These are phyloP conservation scores for Cerioporus squamosus DNA, from an alignment of 1,284 basidiomycete genomes.

Conservation along the genomic window DNA sequence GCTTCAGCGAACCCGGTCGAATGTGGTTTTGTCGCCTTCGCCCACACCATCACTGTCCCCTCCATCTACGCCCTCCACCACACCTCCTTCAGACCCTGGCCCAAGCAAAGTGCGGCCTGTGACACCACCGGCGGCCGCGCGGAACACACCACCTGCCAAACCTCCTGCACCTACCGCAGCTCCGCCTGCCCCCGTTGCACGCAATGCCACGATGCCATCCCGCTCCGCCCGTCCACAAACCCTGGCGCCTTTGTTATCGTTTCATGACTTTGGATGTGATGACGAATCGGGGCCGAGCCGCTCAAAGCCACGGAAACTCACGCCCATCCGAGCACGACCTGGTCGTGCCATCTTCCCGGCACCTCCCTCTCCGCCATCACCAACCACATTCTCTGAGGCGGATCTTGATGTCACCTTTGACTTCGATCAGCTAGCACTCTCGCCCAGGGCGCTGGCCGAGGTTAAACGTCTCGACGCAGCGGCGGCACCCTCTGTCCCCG, in stretches of 20 bases:
- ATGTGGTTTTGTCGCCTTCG: slow-evolving; percentile 11
- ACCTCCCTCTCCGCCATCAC: slow-evolving; percentile 55
- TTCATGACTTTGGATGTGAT: slow-evolving; percentile 7
- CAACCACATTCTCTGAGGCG: slow-evolving; percentile 48
- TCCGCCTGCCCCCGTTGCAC: background rate
- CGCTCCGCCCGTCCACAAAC: slow-evolving; percentile 10
- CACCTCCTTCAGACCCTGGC: background rate
- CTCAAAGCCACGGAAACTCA: slow-evolving; percentile 58
- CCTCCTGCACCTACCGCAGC: background rate
- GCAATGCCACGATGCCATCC: slow-evolving; percentile 8
- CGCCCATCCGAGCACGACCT: slow-evolving; percentile 56
- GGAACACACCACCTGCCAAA: background rate
- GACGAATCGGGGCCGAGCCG: slow-evolving; percentile 40
- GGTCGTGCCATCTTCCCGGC: slow-evolving; percentile 46
- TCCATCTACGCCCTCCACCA: slow-evolving; percentile 1
- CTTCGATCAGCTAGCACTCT: slow-evolving; percentile 53
- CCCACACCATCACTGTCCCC: slow-evolving; percentile 13
- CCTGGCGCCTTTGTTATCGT: slow-evolving; percentile 9
- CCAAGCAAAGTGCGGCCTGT: background rate
- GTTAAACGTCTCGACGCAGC: slow-evolving; percentile 13
- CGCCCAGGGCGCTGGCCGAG: slow-evolving; percentile 25
- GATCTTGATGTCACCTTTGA: slow-evolving; percentile 65
- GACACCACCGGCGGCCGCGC: no score
- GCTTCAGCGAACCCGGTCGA: slow-evolving; percentile 3
- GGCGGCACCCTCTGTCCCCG: slow-evolving; percentile 31